Evolutionary conservation across 257 asterid species (phyloP), one percentile per base, ranked within the genome.

Genomic region (Salvia miltiorrhiza): DNA sequence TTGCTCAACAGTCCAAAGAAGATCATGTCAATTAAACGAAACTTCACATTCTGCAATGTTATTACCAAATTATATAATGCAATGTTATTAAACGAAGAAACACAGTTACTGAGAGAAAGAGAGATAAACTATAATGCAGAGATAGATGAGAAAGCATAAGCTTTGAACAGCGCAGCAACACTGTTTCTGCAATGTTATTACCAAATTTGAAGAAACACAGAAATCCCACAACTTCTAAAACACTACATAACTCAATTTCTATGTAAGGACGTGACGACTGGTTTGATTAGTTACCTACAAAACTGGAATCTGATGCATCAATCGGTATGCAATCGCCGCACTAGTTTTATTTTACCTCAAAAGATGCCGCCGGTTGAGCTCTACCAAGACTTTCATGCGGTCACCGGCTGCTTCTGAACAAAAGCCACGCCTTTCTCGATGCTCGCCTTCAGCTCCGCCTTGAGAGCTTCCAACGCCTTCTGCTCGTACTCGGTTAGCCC

Each of bases 381-480:
- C 50, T 63, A 64, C 66, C 9, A 47, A 35, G 37, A 69, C 43
- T 1, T 52, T 74, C 78, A 90, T 9, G 95, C 90, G 67, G 85
- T 54, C 70, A 84, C 88, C 1, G 94, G 75, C 70, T 85, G 88
- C 82, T 88, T 88, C 77, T 77, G 76, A 49, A 73, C 88, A 66
- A 88, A 90, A 54, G 75, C 81, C 2, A 85, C 67, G 7, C 97
- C 97, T 83, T 88, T 90, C 83, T 90, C 96, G 20, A 90, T 90
- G 74, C 97, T 90, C 60, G 86, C 70, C 83, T 83, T 86, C 79
- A 90, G 76, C 79, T 86, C 96, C n/a, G 89, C 77, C 83, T 90
- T 90, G 45, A 90, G 86, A 56, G 83, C 92, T 70, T 88, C 96
- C 88, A 90, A 71, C 23, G 89, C 97, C 64, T 86, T 85, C 81